phyloP scores from a whole-genome alignment of 768 basidiomycete species.

The Coprinopsis strossmayeri region DNA sequence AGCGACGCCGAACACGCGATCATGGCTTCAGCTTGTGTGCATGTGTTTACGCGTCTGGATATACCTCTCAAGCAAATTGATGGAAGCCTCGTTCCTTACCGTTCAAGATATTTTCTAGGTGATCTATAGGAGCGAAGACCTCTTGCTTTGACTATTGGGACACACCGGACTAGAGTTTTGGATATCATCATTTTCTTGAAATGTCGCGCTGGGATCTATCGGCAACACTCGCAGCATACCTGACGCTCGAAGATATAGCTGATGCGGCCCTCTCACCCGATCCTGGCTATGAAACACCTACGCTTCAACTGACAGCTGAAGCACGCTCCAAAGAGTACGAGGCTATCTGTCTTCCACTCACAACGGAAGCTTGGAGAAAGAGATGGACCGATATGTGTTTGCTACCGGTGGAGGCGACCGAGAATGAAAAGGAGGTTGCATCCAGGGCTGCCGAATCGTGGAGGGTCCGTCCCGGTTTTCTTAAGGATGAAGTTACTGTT shows the following conservation, averaged over 20 bases:
- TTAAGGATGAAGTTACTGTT: slow-evolving; percentile 81
- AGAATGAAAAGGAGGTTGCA: slow-evolving; percentile 33
- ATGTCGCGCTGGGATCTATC: slow-evolving; percentile 32
- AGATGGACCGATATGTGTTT: slow-evolving; percentile 91
- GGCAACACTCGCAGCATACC: slow-evolving; percentile 29
- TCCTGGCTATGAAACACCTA: slow-evolving; percentile 33
- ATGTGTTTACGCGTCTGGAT: too few relatives aligned
- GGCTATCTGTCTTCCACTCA: slow-evolving; percentile 76
- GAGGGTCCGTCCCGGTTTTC: slow-evolving; percentile 77
- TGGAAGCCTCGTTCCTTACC: too few relatives aligned
- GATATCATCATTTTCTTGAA: too few relatives aligned
- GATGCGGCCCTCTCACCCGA: slow-evolving; percentile 19
- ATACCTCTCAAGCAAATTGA: too few relatives aligned
- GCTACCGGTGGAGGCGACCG: slow-evolving; percentile 30
- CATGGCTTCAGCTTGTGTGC: too few relatives aligned
- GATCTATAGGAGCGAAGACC: too few relatives aligned
- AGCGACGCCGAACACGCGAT: too few relatives aligned
- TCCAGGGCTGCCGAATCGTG: slow-evolving; percentile 77
- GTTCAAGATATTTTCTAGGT: too few relatives aligned
- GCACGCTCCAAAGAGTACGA: slow-evolving; percentile 68
- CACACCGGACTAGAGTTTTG: too few relatives aligned
- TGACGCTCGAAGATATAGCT: slow-evolving; percentile 37
- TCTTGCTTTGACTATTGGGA: too few relatives aligned
- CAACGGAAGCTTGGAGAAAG: slow-evolving; percentile 78
- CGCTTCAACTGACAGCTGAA: slow-evolving; percentile 44